Percentiles rank a stretch among this genome's conserved stretches.
phyloP scores from a whole-genome alignment of 352 stramenopile genomes.

The Globisporangium ultimum region DNA sequence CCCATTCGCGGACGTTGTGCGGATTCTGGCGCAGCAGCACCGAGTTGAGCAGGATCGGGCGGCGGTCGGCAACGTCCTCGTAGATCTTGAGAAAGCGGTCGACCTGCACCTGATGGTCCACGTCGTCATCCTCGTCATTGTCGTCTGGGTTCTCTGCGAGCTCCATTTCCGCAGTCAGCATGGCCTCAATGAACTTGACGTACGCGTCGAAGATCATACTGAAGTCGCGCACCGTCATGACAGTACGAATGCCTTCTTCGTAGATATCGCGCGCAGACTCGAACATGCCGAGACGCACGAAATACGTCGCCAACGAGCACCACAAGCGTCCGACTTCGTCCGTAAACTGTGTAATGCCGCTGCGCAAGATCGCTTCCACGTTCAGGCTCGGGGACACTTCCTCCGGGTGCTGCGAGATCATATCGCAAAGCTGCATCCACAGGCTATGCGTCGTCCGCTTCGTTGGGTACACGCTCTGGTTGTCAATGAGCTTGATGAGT shows the following conservation, averaged over 20 bases:
- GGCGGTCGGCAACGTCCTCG: slow-evolving; percentile 92
- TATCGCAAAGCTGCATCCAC: slow-evolving; percentile 97
- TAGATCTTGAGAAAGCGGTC: slow-evolving; percentile 85
- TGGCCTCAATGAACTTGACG: slow-evolving; percentile 97
- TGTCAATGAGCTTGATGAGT: slow-evolving; percentile 75
- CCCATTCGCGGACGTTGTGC: slow-evolving; percentile 97
- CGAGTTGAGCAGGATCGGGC: slow-evolving; percentile 92
- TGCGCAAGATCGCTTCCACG: slow-evolving; percentile 95
- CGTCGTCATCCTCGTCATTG: slow-evolving; percentile 49
- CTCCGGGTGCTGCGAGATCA: slow-evolving; percentile 93
- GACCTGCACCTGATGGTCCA: slow-evolving; percentile 64
- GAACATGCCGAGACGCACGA: slow-evolving; percentile 96
- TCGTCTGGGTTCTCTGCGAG: slow-evolving; percentile 52
- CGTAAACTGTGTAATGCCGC: slow-evolving; percentile 89
- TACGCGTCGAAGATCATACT: slow-evolving; percentile 99
- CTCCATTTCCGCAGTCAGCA: slow-evolving; percentile 96
- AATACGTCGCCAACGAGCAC: slow-evolving; percentile 97
- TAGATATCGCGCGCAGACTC: slow-evolving; percentile 96
- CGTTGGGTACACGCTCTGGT: slow-evolving; percentile 39
- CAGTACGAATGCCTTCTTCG: slow-evolving; percentile 83
- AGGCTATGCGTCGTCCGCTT: slow-evolving; percentile 90
- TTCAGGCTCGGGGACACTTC: slow-evolving; percentile 87
- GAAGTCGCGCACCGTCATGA: slow-evolving; percentile 94
- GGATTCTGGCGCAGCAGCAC: slow-evolving; percentile 99
- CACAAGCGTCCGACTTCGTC: slow-evolving; percentile 98